Conservation (phyloP, 192 early-diverging fungal species). For the Coemansia furcata region DNA sequence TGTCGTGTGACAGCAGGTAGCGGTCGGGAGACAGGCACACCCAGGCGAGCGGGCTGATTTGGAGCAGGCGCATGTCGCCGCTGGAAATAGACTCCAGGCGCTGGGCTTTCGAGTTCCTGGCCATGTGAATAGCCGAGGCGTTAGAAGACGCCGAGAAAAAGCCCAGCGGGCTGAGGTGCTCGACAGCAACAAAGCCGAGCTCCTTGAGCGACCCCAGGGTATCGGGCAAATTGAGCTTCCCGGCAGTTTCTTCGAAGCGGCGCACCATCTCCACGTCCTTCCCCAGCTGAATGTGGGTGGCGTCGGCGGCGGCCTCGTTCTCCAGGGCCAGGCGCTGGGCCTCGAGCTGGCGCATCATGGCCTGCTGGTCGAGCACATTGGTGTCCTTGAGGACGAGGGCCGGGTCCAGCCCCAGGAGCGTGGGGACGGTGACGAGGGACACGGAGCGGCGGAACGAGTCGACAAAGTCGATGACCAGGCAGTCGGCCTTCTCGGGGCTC, state of each 20-base stretch:
- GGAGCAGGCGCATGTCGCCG: constrained; percentile 20
- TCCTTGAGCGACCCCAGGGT: constrained; percentile 15
- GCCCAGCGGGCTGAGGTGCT: constrained; percentile 29
- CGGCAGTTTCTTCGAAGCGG: background rate
- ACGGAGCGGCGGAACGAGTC: constrained; percentile 59
- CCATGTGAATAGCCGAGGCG: background rate
- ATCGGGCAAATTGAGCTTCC: background rate
- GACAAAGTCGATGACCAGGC: constrained; percentile 83
- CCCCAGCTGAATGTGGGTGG: background rate
- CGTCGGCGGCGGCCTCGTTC: background rate
- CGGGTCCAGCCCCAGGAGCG: constrained; percentile 75
- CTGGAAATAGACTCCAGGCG: constrained; percentile 15
- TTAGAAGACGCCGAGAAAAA: constrained; percentile 15
- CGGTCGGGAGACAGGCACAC: constrained; percentile 24
- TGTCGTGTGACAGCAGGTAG: constrained; percentile 9
- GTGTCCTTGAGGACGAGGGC: constrained; percentile 53
- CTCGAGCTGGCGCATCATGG: background rate
- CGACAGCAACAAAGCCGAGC: constrained; percentile 23
- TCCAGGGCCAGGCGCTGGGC: background rate
- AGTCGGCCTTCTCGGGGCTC: constrained; percentile 64
- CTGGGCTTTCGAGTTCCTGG: background rate
- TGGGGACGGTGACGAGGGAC: constrained; percentile 68
- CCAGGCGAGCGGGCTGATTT: constrained; percentile 26
- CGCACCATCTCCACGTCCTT: constrained; percentile 2
- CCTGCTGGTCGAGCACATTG: constrained; percentile 9